Percentiles rank a stretch among this genome's conserved stretches.
Evolutionary conservation across 495 filamentous ascomycete genomes (phyloP).

Genomic region (Lasiosphaeriaceae sp.): DNA sequence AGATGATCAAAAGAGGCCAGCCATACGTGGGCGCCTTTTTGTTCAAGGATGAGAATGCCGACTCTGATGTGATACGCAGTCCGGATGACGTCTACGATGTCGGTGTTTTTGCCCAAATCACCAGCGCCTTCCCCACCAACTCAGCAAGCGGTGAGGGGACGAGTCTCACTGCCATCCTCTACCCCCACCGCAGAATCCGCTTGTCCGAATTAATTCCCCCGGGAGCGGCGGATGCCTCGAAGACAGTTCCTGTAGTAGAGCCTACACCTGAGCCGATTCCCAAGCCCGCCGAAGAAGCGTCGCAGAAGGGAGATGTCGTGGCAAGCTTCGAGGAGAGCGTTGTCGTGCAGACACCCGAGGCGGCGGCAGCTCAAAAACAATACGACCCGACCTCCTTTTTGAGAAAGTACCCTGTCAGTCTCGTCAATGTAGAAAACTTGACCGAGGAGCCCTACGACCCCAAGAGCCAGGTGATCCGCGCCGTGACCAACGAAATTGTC

Average conservation of each 20-base stretch:
- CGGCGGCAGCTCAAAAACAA: conserved; percentile 42
- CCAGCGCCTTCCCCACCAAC: conserved; percentile 79
- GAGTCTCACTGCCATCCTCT: conserved; percentile 85
- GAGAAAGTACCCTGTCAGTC: conserved; percentile 80
- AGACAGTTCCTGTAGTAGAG: conserved; percentile 37
- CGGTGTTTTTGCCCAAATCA: conserved; percentile 96
- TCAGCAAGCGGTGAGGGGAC: conserved; percentile 61
- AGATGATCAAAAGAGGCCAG: conserved; percentile 97
- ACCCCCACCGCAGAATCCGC: conserved; percentile 92
- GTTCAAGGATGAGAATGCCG: conserved; percentile 91
- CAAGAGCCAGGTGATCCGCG: conserved; percentile 79
- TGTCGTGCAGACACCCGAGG: conserved; percentile 45
- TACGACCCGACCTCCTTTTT: conserved; percentile 92
- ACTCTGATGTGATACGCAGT: conserved; percentile 85
- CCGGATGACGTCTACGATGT: conserved; percentile 88
- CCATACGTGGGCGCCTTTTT: conserved; percentile 96
- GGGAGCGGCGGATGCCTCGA: conserved; percentile 34
- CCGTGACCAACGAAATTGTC: conserved; percentile 93
- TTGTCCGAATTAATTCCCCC: conserved; percentile 76
- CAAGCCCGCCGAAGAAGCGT: conserved; percentile 39
- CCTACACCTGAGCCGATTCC: conserved; percentile 54
- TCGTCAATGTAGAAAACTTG: conserved; percentile 93
- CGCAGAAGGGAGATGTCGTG: conserved; percentile 82
- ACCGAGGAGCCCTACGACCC: conserved; percentile 83
- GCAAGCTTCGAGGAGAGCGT: conserved; percentile 91